Conservation (phyloP, 73 alveolate genomes). For the Stentor roeselii region DNA sequence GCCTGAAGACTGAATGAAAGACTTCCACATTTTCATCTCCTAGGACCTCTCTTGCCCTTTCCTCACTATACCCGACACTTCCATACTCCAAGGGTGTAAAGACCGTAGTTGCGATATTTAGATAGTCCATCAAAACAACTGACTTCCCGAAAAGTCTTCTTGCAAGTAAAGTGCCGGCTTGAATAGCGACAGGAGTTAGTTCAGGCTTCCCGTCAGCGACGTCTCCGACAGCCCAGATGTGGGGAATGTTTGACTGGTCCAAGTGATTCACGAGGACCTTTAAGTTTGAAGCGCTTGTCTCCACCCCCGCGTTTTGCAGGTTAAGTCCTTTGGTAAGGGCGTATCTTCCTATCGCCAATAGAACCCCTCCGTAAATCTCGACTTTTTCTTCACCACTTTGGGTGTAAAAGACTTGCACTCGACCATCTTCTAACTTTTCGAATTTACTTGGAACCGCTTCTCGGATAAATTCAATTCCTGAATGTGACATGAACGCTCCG, state of each 20-base stretch:
- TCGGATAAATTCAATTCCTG: conserved; percentile 79
- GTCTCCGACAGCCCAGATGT: conserved; percentile 98
- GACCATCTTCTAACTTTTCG: conserved; percentile 70
- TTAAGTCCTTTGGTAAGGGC: conserved; percentile 80
- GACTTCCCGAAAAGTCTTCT: conserved; percentile 83
- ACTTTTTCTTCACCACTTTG: conserved; percentile 55
- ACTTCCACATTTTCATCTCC: conserved; percentile 76
- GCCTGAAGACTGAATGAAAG: conserved; percentile 87
- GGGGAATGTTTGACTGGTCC: conserved; percentile 85
- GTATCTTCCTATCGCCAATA: conserved; percentile 93
- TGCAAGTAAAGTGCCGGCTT: conserved; percentile 93
- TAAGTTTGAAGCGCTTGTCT: conserved; percentile 60
- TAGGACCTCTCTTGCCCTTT: conserved; percentile 75
- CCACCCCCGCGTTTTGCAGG: conserved; percentile 83
- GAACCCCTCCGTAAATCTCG: conserved; percentile 87
- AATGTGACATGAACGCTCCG: conserved; percentile 79
- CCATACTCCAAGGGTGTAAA: conserved; percentile 98
- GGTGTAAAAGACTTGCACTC: conserved; percentile 61
- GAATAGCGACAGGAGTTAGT: conserved; percentile 98
- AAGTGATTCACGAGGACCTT: conserved; percentile 74
- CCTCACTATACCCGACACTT: conserved; percentile 86
- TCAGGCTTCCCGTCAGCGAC: conserved; percentile 92
- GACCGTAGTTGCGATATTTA: conserved; percentile 96
- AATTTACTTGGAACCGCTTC: conserved; percentile 79
- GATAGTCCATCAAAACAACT: conserved; percentile 86